A percentile compares a stretch with the other conserved stretches of the same genome.
phyloP scores from a whole-genome alignment of 441 rosid genomes.

The Euphorbia neoarborescens region DNA sequence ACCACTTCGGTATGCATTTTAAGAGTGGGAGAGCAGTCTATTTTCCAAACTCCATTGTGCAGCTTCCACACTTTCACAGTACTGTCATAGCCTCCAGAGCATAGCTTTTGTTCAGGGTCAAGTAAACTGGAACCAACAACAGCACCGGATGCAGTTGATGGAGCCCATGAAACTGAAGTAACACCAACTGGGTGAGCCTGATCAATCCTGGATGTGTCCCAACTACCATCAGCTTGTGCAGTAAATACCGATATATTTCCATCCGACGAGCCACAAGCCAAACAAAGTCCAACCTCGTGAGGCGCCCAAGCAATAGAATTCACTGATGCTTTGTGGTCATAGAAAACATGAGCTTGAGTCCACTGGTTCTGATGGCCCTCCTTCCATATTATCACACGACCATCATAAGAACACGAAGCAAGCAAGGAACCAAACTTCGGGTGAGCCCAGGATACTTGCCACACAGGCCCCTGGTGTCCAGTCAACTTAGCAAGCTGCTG shows the following conservation, averaged over 20 bases:
- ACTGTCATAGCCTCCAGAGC: constrained; percentile 17
- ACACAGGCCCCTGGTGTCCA: constrained; percentile 10
- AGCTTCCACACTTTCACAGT: constrained; percentile 19
- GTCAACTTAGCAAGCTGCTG: constrained; percentile 10
- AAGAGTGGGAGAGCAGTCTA: constrained; percentile 4
- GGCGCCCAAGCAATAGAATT: constrained; percentile 18
- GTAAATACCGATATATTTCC: constrained; percentile 12
- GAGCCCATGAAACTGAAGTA: constrained; percentile 17
- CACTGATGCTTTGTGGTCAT: constrained; percentile 13
- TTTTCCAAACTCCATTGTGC: constrained; percentile 4
- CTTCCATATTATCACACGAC: constrained; percentile 14
- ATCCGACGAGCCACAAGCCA: constrained; percentile 15
- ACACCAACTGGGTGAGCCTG: constrained; percentile 20
- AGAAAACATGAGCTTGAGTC: constrained; percentile 16
- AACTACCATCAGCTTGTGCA: constrained; percentile 10
- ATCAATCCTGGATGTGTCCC: constrained; percentile 7
- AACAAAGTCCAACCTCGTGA: constrained; percentile 17
- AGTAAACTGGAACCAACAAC: constrained; percentile 14
- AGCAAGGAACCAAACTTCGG: constrained; percentile 10
- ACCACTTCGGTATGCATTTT: constrained; percentile 14
- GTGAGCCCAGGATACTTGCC: constrained; percentile 16
- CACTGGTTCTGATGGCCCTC: constrained; percentile 5
- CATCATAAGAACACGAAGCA: constrained; percentile 19
- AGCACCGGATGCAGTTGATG: constrained; percentile 15
- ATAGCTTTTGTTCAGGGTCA: constrained; percentile 15